Conservation (phyloP, 1,284 basidiomycete genomes). For the Porogramme epimiltina region DNA sequence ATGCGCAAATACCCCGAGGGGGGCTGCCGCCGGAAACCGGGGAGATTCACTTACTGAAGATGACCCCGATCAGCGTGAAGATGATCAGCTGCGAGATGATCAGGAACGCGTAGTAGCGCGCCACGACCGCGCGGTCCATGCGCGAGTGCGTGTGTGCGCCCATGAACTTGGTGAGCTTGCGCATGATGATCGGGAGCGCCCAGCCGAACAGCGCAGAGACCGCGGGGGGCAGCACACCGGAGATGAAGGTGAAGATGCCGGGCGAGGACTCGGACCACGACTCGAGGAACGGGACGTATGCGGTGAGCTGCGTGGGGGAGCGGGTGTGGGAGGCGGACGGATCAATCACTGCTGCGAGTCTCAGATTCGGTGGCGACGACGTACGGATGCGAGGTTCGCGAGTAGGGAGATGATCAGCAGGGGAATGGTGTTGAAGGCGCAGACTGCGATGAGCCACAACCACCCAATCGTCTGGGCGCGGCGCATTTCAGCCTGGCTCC, state of each 20-base stretch:
- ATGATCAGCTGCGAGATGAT: constrained; percentile 89
- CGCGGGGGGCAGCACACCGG: constrained; percentile 87
- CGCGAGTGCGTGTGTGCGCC: constrained; percentile 78
- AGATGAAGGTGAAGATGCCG: constrained; percentile 71
- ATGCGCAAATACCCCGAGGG: background rate
- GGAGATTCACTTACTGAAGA: constrained; percentile 64
- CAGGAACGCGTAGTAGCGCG: constrained; percentile 90
- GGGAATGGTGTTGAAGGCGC: constrained; percentile 93
- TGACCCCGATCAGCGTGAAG: constrained; percentile 89
- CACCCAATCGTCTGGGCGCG: constrained; percentile 77
- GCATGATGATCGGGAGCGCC: constrained; percentile 87
- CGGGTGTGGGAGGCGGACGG: background rate
- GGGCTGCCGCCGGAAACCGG: background rate
- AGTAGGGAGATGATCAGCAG: constrained; percentile 79
- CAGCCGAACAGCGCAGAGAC: constrained; percentile 90
- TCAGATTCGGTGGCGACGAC: constrained; percentile 28
- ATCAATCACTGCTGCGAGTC: background rate
- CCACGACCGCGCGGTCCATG: constrained; percentile 87
- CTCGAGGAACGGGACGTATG: constrained; percentile 73
- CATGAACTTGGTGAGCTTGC: constrained; percentile 81
- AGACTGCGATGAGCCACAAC: constrained; percentile 72
- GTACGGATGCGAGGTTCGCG: constrained; percentile 75
- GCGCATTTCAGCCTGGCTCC: constrained; percentile 63
- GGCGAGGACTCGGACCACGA: constrained; percentile 65
- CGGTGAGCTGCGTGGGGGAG: constrained; percentile 47